A percentile compares a stretch with the other conserved stretches of the same genome.
Evolutionary conservation across 1,139 yeast species (phyloP).

Genomic region (Suhomyces bolitotheri): DNA sequence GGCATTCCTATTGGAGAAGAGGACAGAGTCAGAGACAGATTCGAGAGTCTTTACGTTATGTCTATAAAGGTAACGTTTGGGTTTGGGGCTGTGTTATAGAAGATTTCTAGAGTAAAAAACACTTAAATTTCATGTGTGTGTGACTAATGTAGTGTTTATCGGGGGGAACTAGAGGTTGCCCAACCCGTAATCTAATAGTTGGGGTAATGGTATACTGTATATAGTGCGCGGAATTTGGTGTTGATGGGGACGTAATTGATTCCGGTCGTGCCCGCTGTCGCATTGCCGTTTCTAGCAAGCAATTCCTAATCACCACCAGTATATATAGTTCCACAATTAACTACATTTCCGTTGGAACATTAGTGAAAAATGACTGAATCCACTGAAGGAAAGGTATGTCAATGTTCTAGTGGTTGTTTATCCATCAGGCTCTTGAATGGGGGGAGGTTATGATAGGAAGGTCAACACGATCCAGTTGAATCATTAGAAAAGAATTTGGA

Average conservation of each 20-base stretch:
- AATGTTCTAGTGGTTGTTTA: not conserved
- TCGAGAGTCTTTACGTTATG: conserved; percentile 84
- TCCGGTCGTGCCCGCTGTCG: conserved; percentile 4
- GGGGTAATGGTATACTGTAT: not conserved
- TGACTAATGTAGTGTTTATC: not conserved
- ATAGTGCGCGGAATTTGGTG: conserved; percentile 1
- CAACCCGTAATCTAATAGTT: not conserved
- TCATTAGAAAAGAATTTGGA: no score
- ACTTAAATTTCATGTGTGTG: no score
- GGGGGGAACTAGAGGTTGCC: not conserved
- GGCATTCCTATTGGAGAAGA: conserved; percentile 99
- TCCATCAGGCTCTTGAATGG: no score
- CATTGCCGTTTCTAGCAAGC: conserved; percentile 4
- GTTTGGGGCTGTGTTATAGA: conserved; percentile 78
- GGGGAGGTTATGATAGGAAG: no score
- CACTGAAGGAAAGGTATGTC: conserved; percentile 41
- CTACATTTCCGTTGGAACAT: not conserved
- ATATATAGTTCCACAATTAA: not conserved
- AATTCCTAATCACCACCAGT: conserved; percentile 3
- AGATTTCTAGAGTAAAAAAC: no score
- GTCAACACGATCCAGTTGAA: no score
- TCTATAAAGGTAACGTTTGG: conserved; percentile 91
- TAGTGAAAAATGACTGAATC: conserved; percentile 20
- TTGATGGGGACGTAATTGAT: not conserved
- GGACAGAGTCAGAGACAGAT: conserved; percentile 80